These are phyloP conservation scores for Neurospora sp. DNA, from an alignment of 495 filamentous ascomycete genomes.

Conservation along the genomic window DNA sequence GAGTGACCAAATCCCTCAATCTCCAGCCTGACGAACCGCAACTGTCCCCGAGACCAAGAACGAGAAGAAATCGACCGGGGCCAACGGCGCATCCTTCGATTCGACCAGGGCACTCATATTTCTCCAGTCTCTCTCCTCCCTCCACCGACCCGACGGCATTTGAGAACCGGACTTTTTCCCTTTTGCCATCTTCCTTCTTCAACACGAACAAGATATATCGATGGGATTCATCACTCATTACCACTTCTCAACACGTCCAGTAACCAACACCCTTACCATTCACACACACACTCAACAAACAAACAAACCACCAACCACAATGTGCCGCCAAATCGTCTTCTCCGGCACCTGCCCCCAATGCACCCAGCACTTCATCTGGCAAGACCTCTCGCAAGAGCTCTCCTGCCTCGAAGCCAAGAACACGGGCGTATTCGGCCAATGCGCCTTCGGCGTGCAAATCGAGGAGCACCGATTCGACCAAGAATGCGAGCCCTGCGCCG, in stretches of 20 bases:
- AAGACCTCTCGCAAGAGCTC: slow-evolving; percentile 23
- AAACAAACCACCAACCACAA: slow-evolving; percentile 4
- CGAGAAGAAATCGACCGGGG: not conserved
- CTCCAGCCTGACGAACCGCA: not conserved
- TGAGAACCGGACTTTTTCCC: not conserved
- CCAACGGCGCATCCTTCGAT: not conserved
- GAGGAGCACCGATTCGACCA: slow-evolving; percentile 27
- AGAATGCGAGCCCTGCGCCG: slow-evolving; percentile 25
- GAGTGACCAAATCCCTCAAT: not conserved
- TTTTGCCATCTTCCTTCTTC: not conserved
- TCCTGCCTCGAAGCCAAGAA: slow-evolving; percentile 30
- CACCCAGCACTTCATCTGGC: slow-evolving; percentile 16
- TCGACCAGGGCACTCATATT: not conserved
- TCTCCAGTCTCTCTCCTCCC: not conserved
- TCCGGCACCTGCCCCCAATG: slow-evolving; percentile 23
- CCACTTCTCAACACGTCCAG: not conserved
- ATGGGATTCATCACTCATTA: not conserved
- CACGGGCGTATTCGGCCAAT: slow-evolving; percentile 22
- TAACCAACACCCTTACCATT: not conserved
- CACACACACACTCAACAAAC: not conserved
- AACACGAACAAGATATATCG: not conserved
- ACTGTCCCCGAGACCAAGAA: not conserved
- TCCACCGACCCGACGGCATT: not conserved
- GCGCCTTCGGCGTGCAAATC: slow-evolving; percentile 14
- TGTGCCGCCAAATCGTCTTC: slow-evolving; percentile 27